phyloP scores from a whole-genome alignment of 2,329 filamentous ascomycete species.

The Knufia fluminis region DNA sequence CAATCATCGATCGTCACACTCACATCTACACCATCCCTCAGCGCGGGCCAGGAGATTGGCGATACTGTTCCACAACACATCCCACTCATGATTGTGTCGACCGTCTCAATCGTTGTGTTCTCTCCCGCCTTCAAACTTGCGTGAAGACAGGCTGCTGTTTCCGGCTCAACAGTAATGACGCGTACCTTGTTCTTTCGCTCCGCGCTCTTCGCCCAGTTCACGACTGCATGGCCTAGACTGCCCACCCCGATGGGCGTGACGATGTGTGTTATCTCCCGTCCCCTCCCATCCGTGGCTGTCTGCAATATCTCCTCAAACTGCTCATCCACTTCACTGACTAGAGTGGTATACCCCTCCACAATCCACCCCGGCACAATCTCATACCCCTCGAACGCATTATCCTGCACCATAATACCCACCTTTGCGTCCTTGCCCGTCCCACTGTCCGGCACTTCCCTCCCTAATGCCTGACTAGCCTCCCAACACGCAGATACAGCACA shows the following conservation, averaged over 20 bases:
- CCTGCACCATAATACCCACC: slow-evolving; percentile 58
- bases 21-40: slow-evolving; percentile 51
- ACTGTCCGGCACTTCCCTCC: slow-evolving; percentile 26
- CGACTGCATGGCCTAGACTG: slow-evolving; percentile 61
- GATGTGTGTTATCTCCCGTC: slow-evolving; percentile 39
- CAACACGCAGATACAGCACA: slow-evolving; percentile 46
- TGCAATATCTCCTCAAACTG: slow-evolving; percentile 42
- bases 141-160: slow-evolving; percentile 49
- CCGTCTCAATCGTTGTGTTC: slow-evolving; percentile 44
- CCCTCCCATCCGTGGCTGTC: slow-evolving; percentile 16
- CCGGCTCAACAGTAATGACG: slow-evolving; percentile 62
- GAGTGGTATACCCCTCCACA: slow-evolving; percentile 66
- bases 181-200: slow-evolving; percentile 21
- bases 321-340: slow-evolving; percentile 58
- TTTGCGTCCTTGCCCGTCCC: slow-evolving; percentile 50
- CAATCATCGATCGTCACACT: slow-evolving; percentile 52
- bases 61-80: slow-evolving; percentile 66
- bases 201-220: slow-evolving; percentile 51
- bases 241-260: slow-evolving; percentile 65
- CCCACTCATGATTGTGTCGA: slow-evolving; percentile 61
- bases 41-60: slow-evolving; percentile 52
- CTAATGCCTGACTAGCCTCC: slow-evolving; percentile 23
- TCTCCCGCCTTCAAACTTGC: slow-evolving; percentile 41
- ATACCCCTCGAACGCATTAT: slow-evolving; percentile 59
- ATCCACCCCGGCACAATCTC: slow-evolving; percentile 62